These are phyloP conservation scores for Paspalum notatum DNA, from an alignment of 176 grass and related monocot genomes.

Conservation along the genomic window DNA sequence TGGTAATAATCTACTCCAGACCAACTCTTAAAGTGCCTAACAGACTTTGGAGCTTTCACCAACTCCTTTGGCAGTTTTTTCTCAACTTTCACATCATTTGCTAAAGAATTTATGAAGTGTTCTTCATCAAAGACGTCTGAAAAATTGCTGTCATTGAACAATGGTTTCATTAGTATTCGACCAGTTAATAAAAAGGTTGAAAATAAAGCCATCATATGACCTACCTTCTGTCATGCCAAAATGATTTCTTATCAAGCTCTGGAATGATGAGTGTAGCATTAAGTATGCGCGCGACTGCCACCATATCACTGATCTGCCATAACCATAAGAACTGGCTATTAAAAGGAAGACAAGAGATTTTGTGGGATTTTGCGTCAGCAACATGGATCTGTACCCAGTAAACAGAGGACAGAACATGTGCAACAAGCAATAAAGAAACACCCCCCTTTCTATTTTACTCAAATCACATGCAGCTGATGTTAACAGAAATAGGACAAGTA, in stretches of 20 bases:
- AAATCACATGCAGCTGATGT: constrained; percentile 4
- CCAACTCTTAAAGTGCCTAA: constrained; percentile 94
- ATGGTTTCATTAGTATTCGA: constrained; percentile 16
- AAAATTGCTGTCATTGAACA: constrained; percentile 77
- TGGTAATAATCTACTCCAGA: constrained; percentile 84
- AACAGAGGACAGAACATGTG: constrained; percentile 30
- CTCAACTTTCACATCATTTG: constrained; percentile 78
- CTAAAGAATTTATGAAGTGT: constrained; percentile 74
- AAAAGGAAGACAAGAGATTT: constrained; percentile 10
- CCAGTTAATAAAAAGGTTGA: constrained; percentile 19
- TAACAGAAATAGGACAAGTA: constrained; percentile 1
- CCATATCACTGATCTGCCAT: constrained; percentile 92
- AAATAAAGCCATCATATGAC: constrained; percentile 4
- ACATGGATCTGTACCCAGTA: neutral
- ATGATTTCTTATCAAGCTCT: constrained; percentile 96
- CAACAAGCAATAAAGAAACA: constrained; percentile 20
- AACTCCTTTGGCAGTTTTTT: constrained; percentile 79
- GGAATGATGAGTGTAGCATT: constrained; percentile 93
- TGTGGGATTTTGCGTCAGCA: neutral
- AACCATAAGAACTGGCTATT: constrained; percentile 28
- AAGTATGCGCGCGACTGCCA: constrained; percentile 77
- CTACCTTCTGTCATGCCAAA: constrained; percentile 92
- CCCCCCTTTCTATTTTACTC: constrained; percentile 12
- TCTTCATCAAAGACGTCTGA: constrained; percentile 94
- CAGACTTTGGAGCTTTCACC: constrained; percentile 67